Evolutionary conservation across 164 flowering plant genomes (phyloP).

Genomic region (Vitis rupestris): DNA sequence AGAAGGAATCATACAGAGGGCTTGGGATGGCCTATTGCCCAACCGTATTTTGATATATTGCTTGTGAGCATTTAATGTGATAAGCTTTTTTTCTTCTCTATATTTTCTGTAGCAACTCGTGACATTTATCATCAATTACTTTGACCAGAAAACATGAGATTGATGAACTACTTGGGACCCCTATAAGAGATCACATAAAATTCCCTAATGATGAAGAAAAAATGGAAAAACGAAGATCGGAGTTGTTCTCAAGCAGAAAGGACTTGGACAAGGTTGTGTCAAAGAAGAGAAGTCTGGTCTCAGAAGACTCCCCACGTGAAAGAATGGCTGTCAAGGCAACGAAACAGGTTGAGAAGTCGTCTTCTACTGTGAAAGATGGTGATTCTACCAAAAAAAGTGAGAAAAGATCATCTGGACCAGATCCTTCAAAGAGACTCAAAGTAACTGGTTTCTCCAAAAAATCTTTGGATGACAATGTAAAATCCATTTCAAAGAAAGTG

Average conservation of each 20-base stretch:
- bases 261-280: neutral
- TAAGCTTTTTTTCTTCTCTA: slow-evolving; percentile 4
- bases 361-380: slow-evolving; percentile 10
- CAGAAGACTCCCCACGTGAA: slow-evolving; percentile 16
- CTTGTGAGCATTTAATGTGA: slow-evolving; percentile 44
- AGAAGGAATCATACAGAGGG: slow-evolving; percentile 43
- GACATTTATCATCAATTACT: neutral
- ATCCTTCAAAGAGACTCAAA: slow-evolving; percentile 22
- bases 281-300: slow-evolving; percentile 16
- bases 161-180: slow-evolving; percentile 42
- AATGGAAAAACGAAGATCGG: slow-evolving; percentile 10
- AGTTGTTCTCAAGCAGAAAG: neutral
- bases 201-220: slow-evolving; percentile 34
- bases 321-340: slow-evolving; percentile 18
- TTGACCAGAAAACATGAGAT: slow-evolving; percentile 58
- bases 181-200: slow-evolving; percentile 46
- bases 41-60: slow-evolving; percentile 79
- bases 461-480: slow-evolving; percentile 15
- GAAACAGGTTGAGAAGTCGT: slow-evolving; percentile 11
- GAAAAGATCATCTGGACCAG: slow-evolving; percentile 9
- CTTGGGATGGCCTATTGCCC: slow-evolving; percentile 72
- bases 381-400: slow-evolving; percentile 10
- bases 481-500: slow-evolving; percentile 7
- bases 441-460: slow-evolving; percentile 13
- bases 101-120: neutral